A percentile compares a stretch with the other conserved stretches of the same genome.
Evolutionary conservation across 2,329 filamentous ascomycete genomes (phyloP).

Genomic region (Zalaria obscura): DNA sequence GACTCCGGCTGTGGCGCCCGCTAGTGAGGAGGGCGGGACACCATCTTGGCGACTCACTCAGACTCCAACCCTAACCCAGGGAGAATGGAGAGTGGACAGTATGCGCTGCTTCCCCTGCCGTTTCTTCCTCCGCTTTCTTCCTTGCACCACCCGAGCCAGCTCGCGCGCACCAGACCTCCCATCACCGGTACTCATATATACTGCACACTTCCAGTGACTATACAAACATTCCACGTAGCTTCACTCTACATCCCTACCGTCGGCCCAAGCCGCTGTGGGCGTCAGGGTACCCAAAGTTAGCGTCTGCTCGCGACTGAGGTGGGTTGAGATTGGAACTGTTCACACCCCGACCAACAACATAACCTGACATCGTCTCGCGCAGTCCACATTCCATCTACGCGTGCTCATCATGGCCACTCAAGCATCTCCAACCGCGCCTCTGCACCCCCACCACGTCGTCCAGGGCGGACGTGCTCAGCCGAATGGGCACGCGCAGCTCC

Average conservation of each 20-base stretch:
- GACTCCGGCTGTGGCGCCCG: too few relatives aligned
- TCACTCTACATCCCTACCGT: background rate
- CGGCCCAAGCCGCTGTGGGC: background rate
- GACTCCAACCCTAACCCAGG: background rate
- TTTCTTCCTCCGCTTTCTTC: background rate
- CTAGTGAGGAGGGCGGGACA: too few relatives aligned
- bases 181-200: background rate
- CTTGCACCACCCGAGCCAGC: background rate
- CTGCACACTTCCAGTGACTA: background rate
- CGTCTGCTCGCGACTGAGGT: background rate
- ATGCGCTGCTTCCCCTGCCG: background rate
- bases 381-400: background rate
- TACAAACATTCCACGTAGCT: background rate
- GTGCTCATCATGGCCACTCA: conserved; percentile 30
- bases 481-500: conserved; percentile 29
- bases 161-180: background rate
- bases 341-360: conserved; percentile 3
- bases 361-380: background rate
- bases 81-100: background rate
- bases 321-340: background rate
- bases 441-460: conserved; percentile 52
- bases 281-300: background rate
- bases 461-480: conserved; percentile 46
- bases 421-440: conserved; percentile 63
- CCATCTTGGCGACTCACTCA: too few relatives aligned